Evolutionary conservation across 352 stramenopile genomes (phyloP), one percentile per base, ranked within the genome.

Genomic region (Plasmopara viticola): DNA sequence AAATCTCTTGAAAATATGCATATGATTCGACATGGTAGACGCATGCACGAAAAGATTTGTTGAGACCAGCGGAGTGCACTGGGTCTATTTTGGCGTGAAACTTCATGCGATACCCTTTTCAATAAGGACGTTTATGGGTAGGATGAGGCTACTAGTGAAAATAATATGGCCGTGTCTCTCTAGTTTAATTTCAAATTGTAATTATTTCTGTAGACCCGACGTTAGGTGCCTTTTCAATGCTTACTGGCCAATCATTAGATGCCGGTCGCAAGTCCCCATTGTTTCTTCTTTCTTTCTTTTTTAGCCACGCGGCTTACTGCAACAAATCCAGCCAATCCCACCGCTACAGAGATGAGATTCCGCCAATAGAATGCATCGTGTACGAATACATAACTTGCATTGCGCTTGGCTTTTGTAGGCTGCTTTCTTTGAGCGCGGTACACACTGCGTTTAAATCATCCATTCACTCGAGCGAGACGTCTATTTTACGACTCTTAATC

Each of bases 281-380:
- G 33, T 38, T 14, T 14, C 13, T 38, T 14, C 13, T 43, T 9
- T 25, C 20, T 25, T 25, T 25, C 20, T 25, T 25, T 25, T 25
- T 25, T 25, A 25, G 20, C 20, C 20, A 25, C 20, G 20, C 20
- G 20, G 20, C 20, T 25, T 25, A 25, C 20, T 25, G 41, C 7
- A 25, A 30, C 20, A 9, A 13, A 29, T 44, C 17, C 17, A 44
- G n/a, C 39, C 39, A 44, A 44, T 44, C 39, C n/a, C 8, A 29
- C 12, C 39, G n/a, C 39, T 4, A 28, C n/a, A 30, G 20, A 30
- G 20, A 44, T 44, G 28, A 44, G 39, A 44, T 44, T 44, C 39
- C 39, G 39, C 39, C 39, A 44, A 44, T 44, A 17, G 10, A 6
- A 44, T 28, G 39, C 7, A 5, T 44, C n/a, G 17, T 35, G 9